These are phyloP conservation scores for Cladosporium oxysporum DNA, from an alignment of 2,329 filamentous ascomycete genomes.

Conservation along the genomic window DNA sequence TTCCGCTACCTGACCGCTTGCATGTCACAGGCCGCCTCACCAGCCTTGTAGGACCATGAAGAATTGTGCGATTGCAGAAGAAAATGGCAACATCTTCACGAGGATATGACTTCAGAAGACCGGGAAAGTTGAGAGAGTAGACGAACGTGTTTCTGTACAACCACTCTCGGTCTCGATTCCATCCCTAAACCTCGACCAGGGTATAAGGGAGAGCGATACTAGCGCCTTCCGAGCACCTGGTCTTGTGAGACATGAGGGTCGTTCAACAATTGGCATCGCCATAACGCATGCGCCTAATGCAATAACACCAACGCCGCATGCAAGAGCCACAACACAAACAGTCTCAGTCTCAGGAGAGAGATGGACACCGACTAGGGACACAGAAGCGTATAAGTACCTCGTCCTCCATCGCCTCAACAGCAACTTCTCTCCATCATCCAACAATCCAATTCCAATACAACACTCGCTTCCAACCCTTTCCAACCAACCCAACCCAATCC, in stretches of 20 bases:
- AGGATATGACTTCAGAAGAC: neutral
- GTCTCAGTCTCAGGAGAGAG: neutral
- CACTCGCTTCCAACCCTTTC: constrained; percentile 14
- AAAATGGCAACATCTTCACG: neutral
- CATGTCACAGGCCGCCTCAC: neutral
- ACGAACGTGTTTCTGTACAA: neutral
- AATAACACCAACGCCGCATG: neutral
- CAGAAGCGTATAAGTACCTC: constrained; percentile 11
- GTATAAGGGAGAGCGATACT: constrained; percentile 1
- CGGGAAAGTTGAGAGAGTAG: neutral
- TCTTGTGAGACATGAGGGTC: constrained; percentile 8
- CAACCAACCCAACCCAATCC: constrained; percentile 5
- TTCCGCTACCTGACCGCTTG: constrained; percentile 2
- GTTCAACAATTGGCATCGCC: constrained; percentile 4
- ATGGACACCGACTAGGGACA: neutral
- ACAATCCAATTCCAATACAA: constrained; percentile 14
- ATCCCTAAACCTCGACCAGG: neutral
- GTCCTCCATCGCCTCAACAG: neutral
- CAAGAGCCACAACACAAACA: constrained; percentile 5
- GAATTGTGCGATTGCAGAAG: neutral
- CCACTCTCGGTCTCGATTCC: neutral
- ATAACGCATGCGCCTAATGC: neutral
- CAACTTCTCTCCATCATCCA: constrained; percentile 13
- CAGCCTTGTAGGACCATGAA: constrained; percentile 2
- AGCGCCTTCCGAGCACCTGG: neutral